Base-by-base conservation (phyloP, 2,329 filamentous ascomycete species). In the Alternaria conjuncta region DNA sequence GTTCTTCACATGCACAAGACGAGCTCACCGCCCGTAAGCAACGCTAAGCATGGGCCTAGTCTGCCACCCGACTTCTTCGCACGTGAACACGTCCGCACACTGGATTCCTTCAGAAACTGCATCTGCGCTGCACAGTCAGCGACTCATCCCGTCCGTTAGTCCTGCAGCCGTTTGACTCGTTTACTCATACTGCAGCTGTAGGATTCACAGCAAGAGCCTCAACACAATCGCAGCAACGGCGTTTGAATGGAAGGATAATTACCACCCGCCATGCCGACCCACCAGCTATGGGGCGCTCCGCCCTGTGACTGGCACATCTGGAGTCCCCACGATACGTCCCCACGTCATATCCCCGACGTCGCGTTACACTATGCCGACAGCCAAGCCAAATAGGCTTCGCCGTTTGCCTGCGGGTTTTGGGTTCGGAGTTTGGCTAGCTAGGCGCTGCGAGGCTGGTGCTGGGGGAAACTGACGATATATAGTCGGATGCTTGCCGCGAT, bases 221-320 rank as follows among this genome's bases (percentile, higher is more conserved):
- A 51, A 58, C 46, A 28, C 20, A 41, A 28, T 23, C 13, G 21
- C 20, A 10, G n/a, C 32, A 5, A 25, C 69, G 70, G 65, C 44
- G 45, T 71, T 66, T 72, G 66, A 72, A 66, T 71, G 66, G 70
- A 69, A 63, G 70, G 68, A 71, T 55, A 67, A 68, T 60, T 69
- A 45, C 44, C 50, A 32, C 41, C 63, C 56, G 54, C 56, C 30
- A 23, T 49, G 57, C 57, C 63, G 56, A 63, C 64, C 69, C 68
- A 69, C 67, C 21, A 56, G 44, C 53, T 41, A 47, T 64, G 64
- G 50, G 54, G 15, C 23, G 18, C 20, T 41, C 49, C 49, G 20
- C 30, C 36, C 49, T 41, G 30, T 53, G 23, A 53, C 49, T 53
- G 49, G 49, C 30, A 53, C 30, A 32, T 45, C 55, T 66, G 63